These are phyloP conservation scores for Skeletonema potamos DNA, from an alignment of 108 stramenopile genomes.

Conservation along the genomic window DNA sequence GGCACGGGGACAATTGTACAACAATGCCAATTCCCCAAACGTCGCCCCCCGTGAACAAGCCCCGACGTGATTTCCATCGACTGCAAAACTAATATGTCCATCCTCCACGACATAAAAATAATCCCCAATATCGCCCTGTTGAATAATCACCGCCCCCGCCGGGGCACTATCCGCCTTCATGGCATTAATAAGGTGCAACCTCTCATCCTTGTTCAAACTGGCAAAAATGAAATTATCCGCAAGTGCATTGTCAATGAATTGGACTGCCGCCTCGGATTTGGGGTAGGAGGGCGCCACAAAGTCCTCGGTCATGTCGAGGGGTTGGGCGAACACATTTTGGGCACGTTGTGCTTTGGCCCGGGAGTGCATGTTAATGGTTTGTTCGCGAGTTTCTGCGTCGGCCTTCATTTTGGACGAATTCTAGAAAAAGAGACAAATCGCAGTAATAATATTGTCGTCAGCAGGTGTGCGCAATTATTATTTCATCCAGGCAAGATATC, in stretches of 20 bases:
- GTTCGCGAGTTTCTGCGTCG: conserved; percentile 66
- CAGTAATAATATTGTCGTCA: background rate
- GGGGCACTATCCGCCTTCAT: conserved; percentile 83
- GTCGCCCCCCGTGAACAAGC: conserved; percentile 81
- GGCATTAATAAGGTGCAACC: conserved; percentile 82
- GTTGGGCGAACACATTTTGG: conserved; percentile 84
- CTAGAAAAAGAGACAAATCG: too few relatives aligned
- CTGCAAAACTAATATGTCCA: conserved; percentile 84
- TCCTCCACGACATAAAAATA: conserved; percentile 91
- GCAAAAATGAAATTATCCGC: conserved; percentile 91
- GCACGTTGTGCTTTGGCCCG: conserved; percentile 73
- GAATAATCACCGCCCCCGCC: conserved; percentile 84
- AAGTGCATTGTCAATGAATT: conserved; percentile 81
- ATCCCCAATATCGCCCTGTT: conserved; percentile 88
- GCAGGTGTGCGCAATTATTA: background rate
- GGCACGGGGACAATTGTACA: conserved; percentile 91
- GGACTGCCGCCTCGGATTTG: conserved; percentile 72
- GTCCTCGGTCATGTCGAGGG: conserved; percentile 74
- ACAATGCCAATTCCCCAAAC: conserved; percentile 87
- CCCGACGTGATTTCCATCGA: conserved; percentile 85
- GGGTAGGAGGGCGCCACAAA: conserved; percentile 71
- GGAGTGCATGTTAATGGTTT: conserved; percentile 77
- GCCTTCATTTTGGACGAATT: conserved; percentile 14
- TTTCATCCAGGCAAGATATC: too few relatives aligned
- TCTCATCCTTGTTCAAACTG: conserved; percentile 67